A percentile compares a stretch with the other conserved stretches of the same genome.
Evolutionary conservation across 2,329 filamentous ascomycete genomes (phyloP).

Genomic region (Seiridium cupressi): DNA sequence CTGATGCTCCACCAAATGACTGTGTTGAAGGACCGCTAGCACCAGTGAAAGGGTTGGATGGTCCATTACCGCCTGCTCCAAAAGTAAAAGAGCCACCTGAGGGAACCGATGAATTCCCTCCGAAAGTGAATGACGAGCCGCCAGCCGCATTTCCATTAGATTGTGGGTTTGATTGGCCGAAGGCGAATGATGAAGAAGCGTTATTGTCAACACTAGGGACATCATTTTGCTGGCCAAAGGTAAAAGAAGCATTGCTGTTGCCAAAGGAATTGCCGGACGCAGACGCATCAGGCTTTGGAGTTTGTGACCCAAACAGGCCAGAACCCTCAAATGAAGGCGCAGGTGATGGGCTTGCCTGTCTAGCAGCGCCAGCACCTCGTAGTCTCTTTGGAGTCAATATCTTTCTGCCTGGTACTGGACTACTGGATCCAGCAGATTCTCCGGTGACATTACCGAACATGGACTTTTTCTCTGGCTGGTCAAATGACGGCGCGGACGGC

Average conservation of each 20-base stretch:
- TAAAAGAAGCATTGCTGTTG: slow-evolving; percentile 15
- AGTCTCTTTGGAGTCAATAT: slow-evolving; percentile 7
- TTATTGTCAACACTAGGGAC: slow-evolving; percentile 33
- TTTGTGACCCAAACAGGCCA: slow-evolving; percentile 37
- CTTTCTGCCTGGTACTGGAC: slow-evolving; percentile 2
- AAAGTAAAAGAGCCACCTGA: slow-evolving; percentile 35
- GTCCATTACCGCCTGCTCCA: slow-evolving; percentile 27
- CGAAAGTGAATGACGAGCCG: slow-evolving; percentile 23
- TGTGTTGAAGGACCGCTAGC: slow-evolving; percentile 17
- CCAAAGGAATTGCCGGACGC: slow-evolving; percentile 19
- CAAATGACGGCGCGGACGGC: background rate
- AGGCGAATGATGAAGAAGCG: slow-evolving; percentile 4
- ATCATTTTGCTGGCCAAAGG: slow-evolving; percentile 16
- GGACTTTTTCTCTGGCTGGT: slow-evolving; percentile 4
- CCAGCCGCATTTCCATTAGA: slow-evolving; percentile 11
- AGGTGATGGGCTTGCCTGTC: slow-evolving; percentile 20
- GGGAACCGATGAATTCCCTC: slow-evolving; percentile 17
- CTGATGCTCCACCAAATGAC: slow-evolving; percentile 15
- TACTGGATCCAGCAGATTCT: background rate
- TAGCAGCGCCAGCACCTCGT: background rate
- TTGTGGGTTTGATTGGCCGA: slow-evolving; percentile 9
- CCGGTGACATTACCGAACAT: slow-evolving; percentile 3
- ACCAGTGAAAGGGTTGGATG: slow-evolving; percentile 28
- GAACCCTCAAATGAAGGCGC: slow-evolving; percentile 14
- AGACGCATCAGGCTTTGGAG: slow-evolving; percentile 36